Conservation (phyloP, 2,329 filamentous ascomycete genomes). For the Nothophaeocryptopus gaeumannii region DNA sequence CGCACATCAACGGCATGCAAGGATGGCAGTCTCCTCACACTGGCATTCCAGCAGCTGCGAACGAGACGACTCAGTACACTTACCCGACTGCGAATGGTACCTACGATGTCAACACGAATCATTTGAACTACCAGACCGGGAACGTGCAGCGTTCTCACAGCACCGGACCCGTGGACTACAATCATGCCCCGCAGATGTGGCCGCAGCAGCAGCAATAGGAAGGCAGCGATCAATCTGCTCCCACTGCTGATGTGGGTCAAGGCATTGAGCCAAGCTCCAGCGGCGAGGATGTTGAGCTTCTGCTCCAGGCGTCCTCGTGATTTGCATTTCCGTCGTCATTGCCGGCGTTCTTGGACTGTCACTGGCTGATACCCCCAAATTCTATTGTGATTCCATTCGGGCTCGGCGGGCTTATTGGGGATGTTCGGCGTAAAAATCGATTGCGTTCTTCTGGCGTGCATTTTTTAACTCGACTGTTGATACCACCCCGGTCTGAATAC, state of each 20-base stretch:
- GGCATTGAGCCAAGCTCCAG: too few species aligned
- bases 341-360: slow-evolving; percentile 27
- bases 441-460: slow-evolving; percentile 9
- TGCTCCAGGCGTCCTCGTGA: too few species aligned
- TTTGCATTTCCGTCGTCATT: slow-evolving; percentile 23
- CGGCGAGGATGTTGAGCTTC: too few species aligned
- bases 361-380: slow-evolving; percentile 23
- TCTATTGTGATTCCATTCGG: slow-evolving; percentile 23
- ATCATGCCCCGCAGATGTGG: slow-evolving; percentile 57
- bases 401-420: slow-evolving; percentile 16
- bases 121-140: slow-evolving; percentile 69
- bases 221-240: neutral
- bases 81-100: slow-evolving; percentile 57
- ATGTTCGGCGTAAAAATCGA: slow-evolving; percentile 15
- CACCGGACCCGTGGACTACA: slow-evolving; percentile 62
- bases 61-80: slow-evolving; percentile 71
- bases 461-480: slow-evolving; percentile 15
- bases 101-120: slow-evolving; percentile 59
- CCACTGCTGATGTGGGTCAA: too few species aligned
- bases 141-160: slow-evolving; percentile 69
- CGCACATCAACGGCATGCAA: slow-evolving; percentile 68
- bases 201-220: slow-evolving; percentile 38
- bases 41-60: slow-evolving; percentile 63
- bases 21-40: slow-evolving; percentile 87
- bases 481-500: slow-evolving; percentile 11